These are phyloP conservation scores for Sistotremastrum suecicum DNA, from an alignment of 768 basidiomycete species.

Conservation along the genomic window DNA sequence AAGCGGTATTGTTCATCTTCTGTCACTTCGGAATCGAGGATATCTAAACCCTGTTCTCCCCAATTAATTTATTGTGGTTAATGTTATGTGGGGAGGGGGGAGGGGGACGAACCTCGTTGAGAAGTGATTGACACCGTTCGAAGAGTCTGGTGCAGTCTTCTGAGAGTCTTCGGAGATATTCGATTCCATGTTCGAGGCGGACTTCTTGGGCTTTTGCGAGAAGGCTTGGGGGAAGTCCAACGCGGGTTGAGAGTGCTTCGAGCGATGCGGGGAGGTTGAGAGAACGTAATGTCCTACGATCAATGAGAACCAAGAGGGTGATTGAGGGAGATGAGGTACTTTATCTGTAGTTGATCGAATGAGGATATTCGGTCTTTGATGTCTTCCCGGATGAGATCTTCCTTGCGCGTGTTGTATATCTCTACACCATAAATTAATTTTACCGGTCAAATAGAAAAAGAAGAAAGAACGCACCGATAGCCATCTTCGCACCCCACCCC, in stretches of 20 bases:
- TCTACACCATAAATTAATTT: slow-evolving; percentile 25
- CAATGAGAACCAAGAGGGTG: no score
- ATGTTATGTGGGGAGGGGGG: not conserved
- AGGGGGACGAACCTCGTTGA: slow-evolving; percentile 56
- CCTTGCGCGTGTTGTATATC: slow-evolving; percentile 76
- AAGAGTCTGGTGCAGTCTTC: slow-evolving; percentile 60
- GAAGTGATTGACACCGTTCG: slow-evolving; percentile 38
- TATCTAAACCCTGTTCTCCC: slow-evolving; percentile 60
- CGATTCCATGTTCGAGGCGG: slow-evolving; percentile 59
- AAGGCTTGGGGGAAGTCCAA: slow-evolving; percentile 80
- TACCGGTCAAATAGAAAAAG: not conserved
- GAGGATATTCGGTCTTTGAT: slow-evolving; percentile 46
- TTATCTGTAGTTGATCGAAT: slow-evolving; percentile 47
- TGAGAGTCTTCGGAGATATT: slow-evolving; percentile 54
- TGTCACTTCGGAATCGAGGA: slow-evolving; percentile 81
- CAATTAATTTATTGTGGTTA: not conserved
- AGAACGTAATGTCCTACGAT: slow-evolving; percentile 42
- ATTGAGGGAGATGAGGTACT: no score
- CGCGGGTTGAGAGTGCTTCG: slow-evolving; percentile 75
- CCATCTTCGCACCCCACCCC: slow-evolving; percentile 78
- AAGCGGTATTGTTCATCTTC: no score
- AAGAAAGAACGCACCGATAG: slow-evolving; percentile 49
- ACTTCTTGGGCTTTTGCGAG: slow-evolving; percentile 79
- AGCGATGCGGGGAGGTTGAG: slow-evolving; percentile 75
- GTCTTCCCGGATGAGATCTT: slow-evolving; percentile 53